phyloP scores from a whole-genome alignment of 331 rosid species.

The Telfairia occidentalis region DNA sequence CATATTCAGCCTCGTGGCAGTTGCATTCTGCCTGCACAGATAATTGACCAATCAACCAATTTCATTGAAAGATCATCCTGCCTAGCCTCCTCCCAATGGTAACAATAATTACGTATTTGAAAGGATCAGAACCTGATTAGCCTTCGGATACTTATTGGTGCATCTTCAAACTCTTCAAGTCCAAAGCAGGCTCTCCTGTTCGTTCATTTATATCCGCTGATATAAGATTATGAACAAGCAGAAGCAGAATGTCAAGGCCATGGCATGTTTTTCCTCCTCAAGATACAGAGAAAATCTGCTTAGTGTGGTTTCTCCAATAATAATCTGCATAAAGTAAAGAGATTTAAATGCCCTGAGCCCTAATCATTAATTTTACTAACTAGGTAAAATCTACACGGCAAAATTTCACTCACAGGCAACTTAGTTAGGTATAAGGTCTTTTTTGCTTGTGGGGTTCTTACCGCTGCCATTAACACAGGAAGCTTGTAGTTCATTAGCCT shows the following conservation, averaged over 20 bases:
- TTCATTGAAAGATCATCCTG: not conserved
- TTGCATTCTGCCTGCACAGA: not conserved
- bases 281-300: slow-evolving; percentile 8
- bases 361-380: not conserved
- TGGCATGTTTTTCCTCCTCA: slow-evolving; percentile 17
- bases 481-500: slow-evolving; percentile 25
- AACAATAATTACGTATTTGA: not conserved
- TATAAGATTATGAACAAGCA: slow-evolving; percentile 23
- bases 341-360: not conserved
- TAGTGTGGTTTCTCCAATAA: slow-evolving; percentile 18
- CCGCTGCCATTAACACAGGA: slow-evolving; percentile 27
- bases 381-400: not conserved
- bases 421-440: slow-evolving; percentile 28
- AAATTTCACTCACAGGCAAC: slow-evolving; percentile 30
- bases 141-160: not conserved
- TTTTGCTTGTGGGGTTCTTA: slow-evolving; percentile 27
- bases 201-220: slow-evolving; percentile 21
- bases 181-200: slow-evolving; percentile 15
- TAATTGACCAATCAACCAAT: not conserved
- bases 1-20: not conserved
- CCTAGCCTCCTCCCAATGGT: not conserved
- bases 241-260: slow-evolving; percentile 25
- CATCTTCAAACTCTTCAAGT: slow-evolving; percentile 21
- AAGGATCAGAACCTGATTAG: not conserved
- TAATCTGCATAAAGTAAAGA: slow-evolving; percentile 30